phyloP scores from a whole-genome alignment of 2,329 filamentous ascomycete species.

The Kalmusia sp. region DNA sequence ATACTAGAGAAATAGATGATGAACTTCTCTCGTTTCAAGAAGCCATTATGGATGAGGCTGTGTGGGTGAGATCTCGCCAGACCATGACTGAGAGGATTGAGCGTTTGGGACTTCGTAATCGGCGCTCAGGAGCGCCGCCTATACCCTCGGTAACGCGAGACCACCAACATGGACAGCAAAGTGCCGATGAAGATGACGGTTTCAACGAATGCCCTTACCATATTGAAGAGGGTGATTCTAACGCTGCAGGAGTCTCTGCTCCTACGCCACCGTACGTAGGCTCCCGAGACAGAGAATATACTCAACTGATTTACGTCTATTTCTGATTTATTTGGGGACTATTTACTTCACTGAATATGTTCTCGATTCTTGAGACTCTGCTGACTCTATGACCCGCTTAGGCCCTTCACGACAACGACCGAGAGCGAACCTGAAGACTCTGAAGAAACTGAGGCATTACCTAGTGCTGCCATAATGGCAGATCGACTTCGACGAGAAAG shows the following conservation, averaged over 20 bases:
- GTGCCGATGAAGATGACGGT: conserved; percentile 27
- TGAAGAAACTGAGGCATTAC: conserved; percentile 45
- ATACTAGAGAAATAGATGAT: conserved; percentile 23
- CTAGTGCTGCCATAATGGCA: conserved; percentile 47
- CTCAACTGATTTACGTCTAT: no score
- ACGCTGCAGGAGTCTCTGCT: conserved; percentile 38
- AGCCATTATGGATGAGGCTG: conserved; percentile 41
- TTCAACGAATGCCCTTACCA: conserved; percentile 41
- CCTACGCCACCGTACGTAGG: conserved; percentile 48
- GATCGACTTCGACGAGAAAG: conserved; percentile 49
- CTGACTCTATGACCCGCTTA: no score
- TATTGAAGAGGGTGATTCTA: conserved; percentile 25
- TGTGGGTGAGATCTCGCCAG: conserved; percentile 39
- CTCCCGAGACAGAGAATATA: no score
- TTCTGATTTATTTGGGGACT: no score
- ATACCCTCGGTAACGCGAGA: conserved; percentile 4
- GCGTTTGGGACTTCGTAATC: conserved; percentile 30
- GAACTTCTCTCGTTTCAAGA: conserved; percentile 43
- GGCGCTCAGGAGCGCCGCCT: conserved; percentile 10
- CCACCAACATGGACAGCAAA: conserved; percentile 11
- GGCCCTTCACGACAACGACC: conserved; percentile 50
- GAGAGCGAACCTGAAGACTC: conserved; percentile 44
- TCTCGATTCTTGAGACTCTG: no score
- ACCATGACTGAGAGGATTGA: conserved; percentile 36
- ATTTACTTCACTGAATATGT: no score